Percentiles rank a stretch among this genome's conserved stretches.
These are phyloP conservation scores for Scedosporium boydii DNA, from an alignment of 2,329 filamentous ascomycete species.

Conservation along the genomic window DNA sequence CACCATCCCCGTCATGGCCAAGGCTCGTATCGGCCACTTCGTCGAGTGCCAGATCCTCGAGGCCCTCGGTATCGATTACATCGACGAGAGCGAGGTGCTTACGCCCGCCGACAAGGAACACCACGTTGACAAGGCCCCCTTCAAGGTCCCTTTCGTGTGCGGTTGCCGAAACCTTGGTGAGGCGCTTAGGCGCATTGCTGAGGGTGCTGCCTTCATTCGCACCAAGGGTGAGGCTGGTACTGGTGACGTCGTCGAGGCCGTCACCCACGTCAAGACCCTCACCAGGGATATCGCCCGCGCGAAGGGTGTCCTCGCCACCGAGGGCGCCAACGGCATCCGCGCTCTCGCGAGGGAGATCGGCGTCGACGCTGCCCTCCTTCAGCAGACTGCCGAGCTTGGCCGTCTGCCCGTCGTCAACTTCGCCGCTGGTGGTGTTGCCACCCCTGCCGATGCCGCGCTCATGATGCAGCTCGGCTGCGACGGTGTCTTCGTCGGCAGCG, in stretches of 20 bases:
- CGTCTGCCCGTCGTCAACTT: constrained; percentile 95
- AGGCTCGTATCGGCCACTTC: constrained; percentile 94
- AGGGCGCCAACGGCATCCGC: constrained; percentile 45
- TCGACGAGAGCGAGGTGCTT: constrained; percentile 95
- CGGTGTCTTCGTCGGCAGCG: constrained; percentile 91
- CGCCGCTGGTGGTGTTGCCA: constrained; percentile 97
- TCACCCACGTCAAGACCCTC: constrained; percentile 90
- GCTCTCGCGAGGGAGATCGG: constrained; percentile 74
- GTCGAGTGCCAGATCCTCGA: constrained; percentile 98
- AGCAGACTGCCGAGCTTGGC: constrained; percentile 78
- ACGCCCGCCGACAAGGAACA: constrained; percentile 84
- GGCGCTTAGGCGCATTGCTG: constrained; percentile 79
- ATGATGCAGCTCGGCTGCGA: constrained; percentile 99
- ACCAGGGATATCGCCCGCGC: constrained; percentile 73
- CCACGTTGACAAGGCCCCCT: constrained; percentile 84
- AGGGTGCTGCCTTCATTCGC: constrained; percentile 97
- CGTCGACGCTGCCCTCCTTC: constrained; percentile 67
- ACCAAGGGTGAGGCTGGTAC: constrained; percentile 98
- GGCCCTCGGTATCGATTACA: constrained; percentile 90
- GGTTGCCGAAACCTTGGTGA: constrained; percentile 92
- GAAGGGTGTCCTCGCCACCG: constrained; percentile 57
- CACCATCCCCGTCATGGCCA: constrained; percentile 98
- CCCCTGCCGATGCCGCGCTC: constrained; percentile 87
- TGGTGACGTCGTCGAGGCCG: constrained; percentile 92
- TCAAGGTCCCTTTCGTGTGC: constrained; percentile 85